Conservation (phyloP, 352 stramenopile genomes). For the Globisporangium orthogonon region DNA sequence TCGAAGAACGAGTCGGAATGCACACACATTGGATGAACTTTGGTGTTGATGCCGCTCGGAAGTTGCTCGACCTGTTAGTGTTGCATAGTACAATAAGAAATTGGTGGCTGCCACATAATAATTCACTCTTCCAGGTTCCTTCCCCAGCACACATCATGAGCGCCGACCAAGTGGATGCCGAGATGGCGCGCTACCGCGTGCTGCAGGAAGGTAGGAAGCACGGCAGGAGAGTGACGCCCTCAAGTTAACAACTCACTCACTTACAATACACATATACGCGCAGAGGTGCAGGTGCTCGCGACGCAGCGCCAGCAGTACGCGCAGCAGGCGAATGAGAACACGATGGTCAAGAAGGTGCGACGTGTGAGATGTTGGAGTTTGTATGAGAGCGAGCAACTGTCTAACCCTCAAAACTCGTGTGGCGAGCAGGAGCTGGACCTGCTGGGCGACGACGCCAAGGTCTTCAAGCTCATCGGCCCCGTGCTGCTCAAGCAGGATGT, state of each 20-base stretch:
- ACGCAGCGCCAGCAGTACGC: conserved; percentile 88
- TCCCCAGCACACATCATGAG: conserved; percentile 4
- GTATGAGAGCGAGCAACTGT: background rate
- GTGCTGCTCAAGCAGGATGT: conserved; percentile 95
- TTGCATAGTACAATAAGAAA: background rate
- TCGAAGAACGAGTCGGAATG: too few species aligned
- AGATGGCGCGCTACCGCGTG: conserved; percentile 87
- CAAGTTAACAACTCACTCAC: too few species aligned
- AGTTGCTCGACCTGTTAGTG: background rate
- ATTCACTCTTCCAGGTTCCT: background rate
- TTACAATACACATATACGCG: background rate
- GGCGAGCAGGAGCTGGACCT: conserved; percentile 67
- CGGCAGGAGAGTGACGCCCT: background rate
- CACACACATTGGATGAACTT: too few species aligned
- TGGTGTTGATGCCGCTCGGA: too few species aligned
- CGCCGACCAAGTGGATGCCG: conserved; percentile 74
- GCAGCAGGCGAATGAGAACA: conserved; percentile 94
- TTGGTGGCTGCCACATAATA: background rate
- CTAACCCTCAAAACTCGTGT: too few species aligned
- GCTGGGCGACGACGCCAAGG: conserved; percentile 80
- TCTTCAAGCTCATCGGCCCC: conserved; percentile 95
- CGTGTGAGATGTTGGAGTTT: background rate
- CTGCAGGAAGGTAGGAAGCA: conserved; percentile 85
- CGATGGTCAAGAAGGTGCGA: conserved; percentile 89
- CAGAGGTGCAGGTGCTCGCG: conserved; percentile 78